Base-by-base conservation (phyloP, 2,329 filamentous ascomycete species). In the Cytospora chrysosperma region DNA sequence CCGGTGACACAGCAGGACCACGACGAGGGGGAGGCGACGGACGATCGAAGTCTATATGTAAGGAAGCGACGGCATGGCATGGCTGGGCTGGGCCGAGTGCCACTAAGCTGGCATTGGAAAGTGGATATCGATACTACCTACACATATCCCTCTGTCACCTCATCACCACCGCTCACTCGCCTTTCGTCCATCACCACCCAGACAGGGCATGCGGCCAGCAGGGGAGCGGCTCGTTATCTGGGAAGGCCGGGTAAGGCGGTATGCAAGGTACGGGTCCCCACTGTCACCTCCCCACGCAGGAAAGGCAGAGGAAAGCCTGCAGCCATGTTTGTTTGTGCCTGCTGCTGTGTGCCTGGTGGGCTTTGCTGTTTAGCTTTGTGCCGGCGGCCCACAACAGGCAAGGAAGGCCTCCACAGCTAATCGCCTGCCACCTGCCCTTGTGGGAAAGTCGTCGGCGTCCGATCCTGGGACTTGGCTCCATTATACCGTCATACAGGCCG, bases 361-460 rank as follows among this genome's bases (percentile, higher is more conserved):
- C n/a, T 37, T 37, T 37, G 30, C 6, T 37, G 34, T 37, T 12
- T 2, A 2, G 34, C 6, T 37, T 7, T 10, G 3, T 32, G 34
- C 34, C 15, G 13, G 34, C 17, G 34, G 34, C 34, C 34, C 34
- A 37, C 34, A 37, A 17, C 34, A 17, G 15, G 15, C 34, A 37
- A 37, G 34, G 17, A 4, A 32, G 10, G 13, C 34, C 34, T 37
- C 34, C 34, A 37, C 21, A 28, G 30, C 30, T 30, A n/a, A 21
- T 28, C 40, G 52, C 21, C 40, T 61, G 30, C 51, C 52, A 62
- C 59, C 59, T 62, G 53, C 59, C 59, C 32, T 51, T 62, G 27
- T 24, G 40, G 59, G 59, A 57, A 62, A 32, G 59, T 47, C 52
- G 24, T 62, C 59, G 59, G 59, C 30, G 24, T 34, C 43, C 59